Evolutionary conservation across 345 rosid species (phyloP), one percentile per base, ranked within the genome.

Genomic region (Salix koriyanagi): DNA sequence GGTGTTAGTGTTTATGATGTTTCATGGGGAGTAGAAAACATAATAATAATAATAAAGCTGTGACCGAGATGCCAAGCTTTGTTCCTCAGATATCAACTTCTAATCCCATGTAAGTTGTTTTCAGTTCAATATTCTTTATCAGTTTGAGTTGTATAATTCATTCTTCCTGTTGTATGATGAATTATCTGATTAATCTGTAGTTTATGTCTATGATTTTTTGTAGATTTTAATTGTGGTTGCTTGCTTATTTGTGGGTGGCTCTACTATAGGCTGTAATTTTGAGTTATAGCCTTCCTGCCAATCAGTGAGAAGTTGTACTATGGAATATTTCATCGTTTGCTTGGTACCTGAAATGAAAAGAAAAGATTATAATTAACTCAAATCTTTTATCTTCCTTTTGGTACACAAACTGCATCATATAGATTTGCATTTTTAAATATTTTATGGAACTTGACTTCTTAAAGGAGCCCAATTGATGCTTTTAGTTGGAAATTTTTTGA

Each of bases 31-130:
- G 86, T 82, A 85, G 83, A 82, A 72, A 83, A 41, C 76, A 82
- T 72, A 83, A 82, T 82, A 81, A 79, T 82, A 81, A 79, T 73
- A 79, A 80, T 67, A 83, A 79, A 74, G 78, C 73, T 62, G 77
- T 82, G 77, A 79, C 78, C 65, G 89, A 79, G 80, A 86, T 89
- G 91, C 89, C 89, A 70, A 85, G 91, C 84, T 86, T 82, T 70
- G 81, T 80, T 70, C 87, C 90, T 67, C 34, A 85, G 6, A 62
- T 73, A 56, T 70, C 92, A 13, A 77, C 67, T 75, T 82, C 87
- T n/a, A 89, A 75, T 83, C 75, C 83, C 74, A 78, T 79, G 93
- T 89, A 77, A 79, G 56, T 72, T 41, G 8, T 26, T 69, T 32
- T 74, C 36, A 36, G 4, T 46, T 48, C 11, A 14, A 42, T 34